Evolutionary conservation across 495 filamentous ascomycete species (phyloP).

Genomic region (Aspergillus campestris): DNA sequence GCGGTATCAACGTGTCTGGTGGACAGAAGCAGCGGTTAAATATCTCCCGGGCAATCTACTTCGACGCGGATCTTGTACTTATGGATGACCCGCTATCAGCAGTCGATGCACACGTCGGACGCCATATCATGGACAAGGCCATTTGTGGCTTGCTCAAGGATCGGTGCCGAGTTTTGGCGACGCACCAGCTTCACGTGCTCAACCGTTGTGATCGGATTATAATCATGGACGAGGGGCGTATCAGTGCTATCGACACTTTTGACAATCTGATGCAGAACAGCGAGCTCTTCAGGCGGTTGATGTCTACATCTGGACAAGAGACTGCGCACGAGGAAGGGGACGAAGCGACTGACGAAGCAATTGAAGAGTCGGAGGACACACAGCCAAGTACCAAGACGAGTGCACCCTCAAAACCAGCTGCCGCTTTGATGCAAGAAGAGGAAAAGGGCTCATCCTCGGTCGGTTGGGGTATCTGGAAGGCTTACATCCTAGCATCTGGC

Average conservation of each 20-base stretch:
- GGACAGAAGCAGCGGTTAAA: conserved; percentile 63
- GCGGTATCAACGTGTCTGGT: conserved; percentile 56
- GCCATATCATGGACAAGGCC: conserved; percentile 92
- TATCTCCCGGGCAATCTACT: conserved; percentile 79
- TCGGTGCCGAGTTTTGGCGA: conserved; percentile 85
- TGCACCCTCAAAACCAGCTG: conserved; percentile 15
- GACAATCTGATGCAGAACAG: conserved; percentile 77
- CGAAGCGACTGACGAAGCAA: conserved; percentile 15
- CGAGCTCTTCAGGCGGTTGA: conserved; percentile 64
- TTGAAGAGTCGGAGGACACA: not conserved
- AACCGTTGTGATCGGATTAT: conserved; percentile 84
- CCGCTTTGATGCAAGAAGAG: conserved; percentile 81
- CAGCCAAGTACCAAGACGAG: conserved; percentile 33
- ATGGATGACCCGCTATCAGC: conserved; percentile 80
- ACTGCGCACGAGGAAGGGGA: conserved; percentile 38
- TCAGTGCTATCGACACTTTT: conserved; percentile 80
- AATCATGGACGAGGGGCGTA: conserved; percentile 78
- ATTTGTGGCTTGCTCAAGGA: conserved; percentile 83
- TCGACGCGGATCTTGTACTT: conserved; percentile 68
- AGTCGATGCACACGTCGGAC: conserved; percentile 80
- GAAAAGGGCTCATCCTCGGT: conserved; percentile 58
- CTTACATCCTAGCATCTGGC: conserved; percentile 76
- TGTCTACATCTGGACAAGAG: conserved; percentile 75
- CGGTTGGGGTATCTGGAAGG: conserved; percentile 70
- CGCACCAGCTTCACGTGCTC: conserved; percentile 89